Percentiles rank a stretch among this genome's conserved stretches.
phyloP scores from a whole-genome alignment of 2,329 filamentous ascomycete species.

The Colletotrichum limetticola region DNA sequence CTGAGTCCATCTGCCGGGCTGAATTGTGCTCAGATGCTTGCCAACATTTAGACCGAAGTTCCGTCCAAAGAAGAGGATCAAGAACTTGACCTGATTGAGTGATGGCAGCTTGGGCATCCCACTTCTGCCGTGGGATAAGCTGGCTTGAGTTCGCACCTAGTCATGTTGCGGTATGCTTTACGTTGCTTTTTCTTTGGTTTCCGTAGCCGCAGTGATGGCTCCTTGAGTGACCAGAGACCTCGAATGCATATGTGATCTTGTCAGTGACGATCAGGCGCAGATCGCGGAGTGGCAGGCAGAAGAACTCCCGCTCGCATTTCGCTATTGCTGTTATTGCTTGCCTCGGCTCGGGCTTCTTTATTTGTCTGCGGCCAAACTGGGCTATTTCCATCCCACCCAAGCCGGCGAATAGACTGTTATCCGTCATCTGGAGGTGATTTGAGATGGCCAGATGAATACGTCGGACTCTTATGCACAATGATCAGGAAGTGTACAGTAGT shows the following conservation, averaged over 20 bases:
- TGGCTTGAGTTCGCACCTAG: not conserved
- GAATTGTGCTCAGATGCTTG: not conserved
- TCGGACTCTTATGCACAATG: not conserved
- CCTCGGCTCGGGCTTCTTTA: slow-evolving; percentile 10
- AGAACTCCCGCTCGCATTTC: slow-evolving; percentile 1
- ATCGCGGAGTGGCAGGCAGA: not conserved
- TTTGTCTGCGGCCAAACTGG: slow-evolving; percentile 1
- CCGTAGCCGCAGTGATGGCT: slow-evolving; percentile 9
- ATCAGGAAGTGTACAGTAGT: not conserved
- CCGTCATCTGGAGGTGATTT: not conserved
- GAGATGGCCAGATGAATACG: not conserved
- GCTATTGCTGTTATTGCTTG: not conserved
- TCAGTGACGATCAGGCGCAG: not conserved
- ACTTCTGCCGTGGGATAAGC: not conserved
- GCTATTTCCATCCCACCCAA: slow-evolving; percentile 6
- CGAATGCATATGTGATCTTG: slow-evolving; percentile 6
- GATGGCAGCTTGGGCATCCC: not conserved
- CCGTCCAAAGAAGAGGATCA: not conserved
- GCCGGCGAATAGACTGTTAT: not conserved
- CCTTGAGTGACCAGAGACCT: not conserved
- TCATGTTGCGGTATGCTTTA: not conserved
- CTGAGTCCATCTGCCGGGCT: slow-evolving; percentile 7
- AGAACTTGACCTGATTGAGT: not conserved
- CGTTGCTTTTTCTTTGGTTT: slow-evolving; percentile 2
- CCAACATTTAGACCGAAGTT: not conserved